Base-by-base conservation (phyloP, 2,329 filamentous ascomycete species). In the Fusarium sacchari region DNA sequence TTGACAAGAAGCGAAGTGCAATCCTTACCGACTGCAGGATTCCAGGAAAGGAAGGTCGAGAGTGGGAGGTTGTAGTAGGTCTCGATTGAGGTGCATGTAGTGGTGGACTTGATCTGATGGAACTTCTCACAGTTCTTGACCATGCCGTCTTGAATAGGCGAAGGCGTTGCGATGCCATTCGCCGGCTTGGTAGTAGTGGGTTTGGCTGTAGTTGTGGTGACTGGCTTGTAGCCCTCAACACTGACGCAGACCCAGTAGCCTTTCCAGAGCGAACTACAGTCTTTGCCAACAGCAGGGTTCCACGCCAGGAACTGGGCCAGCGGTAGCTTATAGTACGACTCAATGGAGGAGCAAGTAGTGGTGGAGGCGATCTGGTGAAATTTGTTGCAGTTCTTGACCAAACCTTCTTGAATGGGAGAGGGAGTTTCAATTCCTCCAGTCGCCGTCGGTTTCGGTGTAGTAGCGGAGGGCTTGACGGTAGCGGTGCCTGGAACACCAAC, bases 341-440 rank as follows among this genome's bases (percentile, higher is more conserved):
- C 73, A 32, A 83, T 81, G 0, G 52, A 61, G 13, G 43, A 57
- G 46, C 80, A 83, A 12, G 52, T 67, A 15, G 80, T 77, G 3
- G 73, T 77, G 0, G 22, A 47, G 14, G 69, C 40, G 0, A 81
- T 65, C 5, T 68, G 22, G 34, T 75, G 39, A 14, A 68, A 75
- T 4, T 57, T 52, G 24, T 66, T 74, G 36, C 62, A 74, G 46
- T 60, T 65, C 42, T 62, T 40, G 0, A 22, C 49, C 0, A 72
- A 14, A 3, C 40, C 58, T 3, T 64, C 44, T 37, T 69, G 61
- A 5, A 56, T 67, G 1, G 68, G 68, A 0, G 36, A 58, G 4
- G 63, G 67, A 2, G 63, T 71, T 20, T 44, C 7, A 4, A 53
- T 10, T 0, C 46, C 46, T 0, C 52, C 46, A 30, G 60, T 57